Base-by-base conservation (phyloP, 1,284 basidiomycete species). In the Coniferiporia weirii region DNA sequence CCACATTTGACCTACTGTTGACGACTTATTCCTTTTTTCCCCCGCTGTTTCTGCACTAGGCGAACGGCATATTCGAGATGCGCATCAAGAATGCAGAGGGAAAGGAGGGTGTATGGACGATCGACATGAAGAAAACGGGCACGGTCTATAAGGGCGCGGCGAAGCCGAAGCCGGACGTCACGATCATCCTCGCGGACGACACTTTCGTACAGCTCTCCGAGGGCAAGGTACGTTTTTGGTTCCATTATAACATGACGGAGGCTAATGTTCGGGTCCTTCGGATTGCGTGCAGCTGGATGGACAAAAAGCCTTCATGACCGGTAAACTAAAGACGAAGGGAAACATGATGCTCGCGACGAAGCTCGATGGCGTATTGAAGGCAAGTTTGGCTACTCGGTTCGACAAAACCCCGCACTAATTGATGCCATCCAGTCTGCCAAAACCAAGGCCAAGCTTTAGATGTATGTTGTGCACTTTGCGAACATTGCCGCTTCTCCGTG, bases 231-330 rank as follows among this genome's bases (percentile, higher is more conserved):
- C 46, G 76, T 61, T 51, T 9, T 3, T 5, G 36, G 15, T 19
- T 9, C 44, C 44, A 17, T n/a, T n/a, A 40, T 40, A 3, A 9
- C 49, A 49, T 35, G 9, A 20, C 38, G 17, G 50, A 35, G 4
- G 19, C 46, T 17, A 59, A 38, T 35, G 3, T 40, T 15, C 38
- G 8, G 3, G 8, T 54, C 20, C 5, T 17, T 19, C 15, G 46
- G 17, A 17, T 45, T 54, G 7, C 27, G 2, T 62, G 3, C 63
- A 89, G 87, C 74, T 87, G 35, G 88, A 92, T 67, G 93, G 91
- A 8, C 95, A 97, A 73, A 95, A 93, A 72, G 93, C 92, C 20
- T 95, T 94, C 78, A 93, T 95, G 90, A 91, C 90, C 13, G 93
- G 94, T 19, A 91, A 91, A 70, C 81, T 96, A 61, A 89, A 90